Conservation (phyloP, 1,284 basidiomycete genomes). For the Trichosporon sp. region DNA sequence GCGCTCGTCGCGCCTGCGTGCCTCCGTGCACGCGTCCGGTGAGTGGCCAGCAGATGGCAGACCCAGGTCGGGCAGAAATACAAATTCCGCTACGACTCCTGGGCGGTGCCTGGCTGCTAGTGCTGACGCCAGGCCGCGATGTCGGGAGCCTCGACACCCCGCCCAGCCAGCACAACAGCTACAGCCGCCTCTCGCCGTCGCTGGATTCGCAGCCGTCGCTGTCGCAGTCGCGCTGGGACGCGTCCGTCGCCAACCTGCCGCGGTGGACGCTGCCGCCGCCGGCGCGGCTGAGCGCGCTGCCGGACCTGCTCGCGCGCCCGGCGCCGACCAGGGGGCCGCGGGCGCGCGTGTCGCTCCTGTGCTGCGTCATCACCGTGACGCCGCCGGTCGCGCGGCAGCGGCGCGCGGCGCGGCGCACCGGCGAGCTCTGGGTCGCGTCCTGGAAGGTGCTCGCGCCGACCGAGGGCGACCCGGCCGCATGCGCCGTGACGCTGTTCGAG, state of each 20-base stretch:
- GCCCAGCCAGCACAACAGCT: not conserved
- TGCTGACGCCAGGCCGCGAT: not conserved
- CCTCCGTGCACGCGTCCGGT: not conserved
- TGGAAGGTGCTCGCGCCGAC: conserved; percentile 34
- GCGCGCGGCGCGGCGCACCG: conserved; percentile 20
- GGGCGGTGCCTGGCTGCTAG: not conserved
- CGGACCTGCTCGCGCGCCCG: conserved; percentile 11
- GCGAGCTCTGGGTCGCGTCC: conserved; percentile 32
- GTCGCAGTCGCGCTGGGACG: conserved; percentile 16
- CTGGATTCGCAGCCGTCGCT: conserved; percentile 30
- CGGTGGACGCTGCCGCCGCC: conserved; percentile 33
- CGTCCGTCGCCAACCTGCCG: conserved; percentile 26
- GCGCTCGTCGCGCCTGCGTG: not conserved
- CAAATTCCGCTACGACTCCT: not conserved
- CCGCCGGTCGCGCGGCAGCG: conserved; percentile 17
- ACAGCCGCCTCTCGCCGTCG: conserved; percentile 23
- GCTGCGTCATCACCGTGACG: conserved; percentile 34
- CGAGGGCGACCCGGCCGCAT: conserved; percentile 18
- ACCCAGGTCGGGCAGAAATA: not conserved
- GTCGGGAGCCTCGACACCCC: not conserved
- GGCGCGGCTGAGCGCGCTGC: conserved; percentile 25
- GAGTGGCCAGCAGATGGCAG: not conserved
- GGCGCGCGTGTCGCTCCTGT: conserved; percentile 24
- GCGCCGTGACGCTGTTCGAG: conserved; percentile 38
- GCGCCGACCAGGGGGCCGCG: conserved; percentile 1